Evolutionary conservation across 2,329 filamentous ascomycete genomes (phyloP).

Genomic region (Colletotrichum abscissum): DNA sequence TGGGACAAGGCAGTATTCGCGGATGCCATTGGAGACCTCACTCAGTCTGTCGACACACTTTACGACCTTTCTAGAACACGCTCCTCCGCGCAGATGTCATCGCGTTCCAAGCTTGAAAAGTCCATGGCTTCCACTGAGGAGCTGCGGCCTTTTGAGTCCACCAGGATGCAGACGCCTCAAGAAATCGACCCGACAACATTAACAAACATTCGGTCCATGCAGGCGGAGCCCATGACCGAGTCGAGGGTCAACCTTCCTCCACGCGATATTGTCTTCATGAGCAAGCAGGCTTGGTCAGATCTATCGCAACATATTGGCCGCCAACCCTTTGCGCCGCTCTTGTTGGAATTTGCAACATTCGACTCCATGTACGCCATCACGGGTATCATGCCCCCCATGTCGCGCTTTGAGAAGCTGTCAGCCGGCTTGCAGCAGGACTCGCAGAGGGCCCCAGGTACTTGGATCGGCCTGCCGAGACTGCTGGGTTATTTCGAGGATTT

Average conservation of each 20-base stretch:
- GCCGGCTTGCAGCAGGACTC: slow-evolving; percentile 67
- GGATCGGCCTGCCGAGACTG: slow-evolving; percentile 70
- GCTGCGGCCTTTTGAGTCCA: slow-evolving; percentile 65
- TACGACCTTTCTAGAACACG: slow-evolving; percentile 80
- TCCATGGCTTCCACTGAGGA: slow-evolving; percentile 55
- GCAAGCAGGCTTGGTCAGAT: slow-evolving; percentile 63
- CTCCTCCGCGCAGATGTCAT: slow-evolving; percentile 54
- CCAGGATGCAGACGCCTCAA: slow-evolving; percentile 70
- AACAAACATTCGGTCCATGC: slow-evolving; percentile 57
- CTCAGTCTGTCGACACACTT: slow-evolving; percentile 81
- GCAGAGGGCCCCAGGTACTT: slow-evolving; percentile 64
- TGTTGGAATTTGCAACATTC: slow-evolving; percentile 78
- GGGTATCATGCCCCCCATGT: slow-evolving; percentile 73
- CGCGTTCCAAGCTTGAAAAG: slow-evolving; percentile 49
- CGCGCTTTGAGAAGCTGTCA: slow-evolving; percentile 72
- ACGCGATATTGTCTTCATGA: slow-evolving; percentile 61
- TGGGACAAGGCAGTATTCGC: slow-evolving; percentile 81
- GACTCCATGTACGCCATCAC: slow-evolving; percentile 71
- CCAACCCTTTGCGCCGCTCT: slow-evolving; percentile 64
- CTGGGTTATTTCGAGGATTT: slow-evolving; percentile 82
- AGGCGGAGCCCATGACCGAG: slow-evolving; percentile 45
- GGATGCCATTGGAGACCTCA: slow-evolving; percentile 79
- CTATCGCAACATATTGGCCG: slow-evolving; percentile 54
- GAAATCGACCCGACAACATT: slow-evolving; percentile 67
- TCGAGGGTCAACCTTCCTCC: slow-evolving; percentile 41